These are phyloP conservation scores for Podospora fimiseda DNA, from an alignment of 495 filamentous ascomycete species.

Conservation along the genomic window DNA sequence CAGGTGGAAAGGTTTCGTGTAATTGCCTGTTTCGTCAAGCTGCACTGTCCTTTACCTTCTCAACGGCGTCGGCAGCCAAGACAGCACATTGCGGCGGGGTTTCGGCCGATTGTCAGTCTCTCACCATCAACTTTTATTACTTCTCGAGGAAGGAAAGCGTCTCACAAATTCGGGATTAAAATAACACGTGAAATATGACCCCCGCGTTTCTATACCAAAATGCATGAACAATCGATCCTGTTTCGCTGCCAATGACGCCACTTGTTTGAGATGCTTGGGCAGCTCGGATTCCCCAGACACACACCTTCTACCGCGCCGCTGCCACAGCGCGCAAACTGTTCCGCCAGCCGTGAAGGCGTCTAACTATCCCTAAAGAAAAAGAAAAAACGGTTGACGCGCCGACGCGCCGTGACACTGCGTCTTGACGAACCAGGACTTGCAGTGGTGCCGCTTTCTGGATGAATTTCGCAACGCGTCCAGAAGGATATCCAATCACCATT, in stretches of 20 bases:
- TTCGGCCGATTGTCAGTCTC: constrained; percentile 2
- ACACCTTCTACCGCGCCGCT: background rate
- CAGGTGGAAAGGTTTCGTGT: background rate
- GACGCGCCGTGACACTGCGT: constrained; percentile 14
- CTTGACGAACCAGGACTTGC: background rate
- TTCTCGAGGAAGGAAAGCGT: too few relatives aligned
- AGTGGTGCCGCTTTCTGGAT: background rate
- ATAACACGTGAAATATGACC: too few relatives aligned
- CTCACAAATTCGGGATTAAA: too few relatives aligned
- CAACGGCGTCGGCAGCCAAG: background rate
- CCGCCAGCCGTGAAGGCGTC: background rate
- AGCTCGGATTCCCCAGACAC: background rate
- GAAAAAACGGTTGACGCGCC: constrained; percentile 8
- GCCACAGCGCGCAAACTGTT: background rate
- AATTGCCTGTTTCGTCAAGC: constrained; percentile 1
- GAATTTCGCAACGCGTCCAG: background rate
- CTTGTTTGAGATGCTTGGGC: background rate
- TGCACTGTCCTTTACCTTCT: background rate
- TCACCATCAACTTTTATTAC: background rate
- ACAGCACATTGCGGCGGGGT: background rate
- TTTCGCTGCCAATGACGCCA: constrained; percentile 7
- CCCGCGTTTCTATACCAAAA: background rate
- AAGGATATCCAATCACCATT: constrained; percentile 4
- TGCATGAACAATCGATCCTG: constrained; percentile 3
- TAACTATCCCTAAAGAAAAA: background rate